These are phyloP conservation scores for Logfia minima DNA, from an alignment of 129 eudicot species.

Conservation along the genomic window DNA sequence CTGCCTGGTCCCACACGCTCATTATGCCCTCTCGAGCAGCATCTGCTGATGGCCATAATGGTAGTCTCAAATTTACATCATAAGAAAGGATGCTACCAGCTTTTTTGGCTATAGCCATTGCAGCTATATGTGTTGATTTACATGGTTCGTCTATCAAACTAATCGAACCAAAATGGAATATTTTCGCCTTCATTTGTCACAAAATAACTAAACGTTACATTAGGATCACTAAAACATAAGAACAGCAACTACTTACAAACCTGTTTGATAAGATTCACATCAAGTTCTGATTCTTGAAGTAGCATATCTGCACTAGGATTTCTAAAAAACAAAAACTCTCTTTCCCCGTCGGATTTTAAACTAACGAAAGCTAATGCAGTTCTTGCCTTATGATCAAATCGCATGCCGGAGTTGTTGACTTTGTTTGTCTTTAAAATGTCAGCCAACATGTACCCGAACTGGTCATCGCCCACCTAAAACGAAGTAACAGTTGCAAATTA, in stretches of 20 bases:
- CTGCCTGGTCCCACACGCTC: conserved; percentile 84
- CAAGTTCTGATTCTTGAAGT: conserved; percentile 64
- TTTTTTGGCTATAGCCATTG: conserved; percentile 62
- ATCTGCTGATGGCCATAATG: conserved; percentile 78
- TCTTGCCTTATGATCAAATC: conserved; percentile 64
- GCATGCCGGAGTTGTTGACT: conserved; percentile 70
- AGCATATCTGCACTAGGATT: conserved; percentile 86
- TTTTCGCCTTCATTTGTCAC: conserved; percentile 46
- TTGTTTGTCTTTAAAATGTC: conserved; percentile 62
- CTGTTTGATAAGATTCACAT: conserved; percentile 61
- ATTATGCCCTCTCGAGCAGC: conserved; percentile 72
- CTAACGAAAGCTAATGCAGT: conserved; percentile 77
- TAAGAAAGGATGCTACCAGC: conserved; percentile 64
- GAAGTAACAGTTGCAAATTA: neutral
- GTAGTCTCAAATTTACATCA: conserved; percentile 77
- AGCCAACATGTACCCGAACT: conserved; percentile 71
- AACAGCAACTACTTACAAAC: conserved; percentile 15
- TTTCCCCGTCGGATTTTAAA: conserved; percentile 64
- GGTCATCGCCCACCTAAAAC: conserved; percentile 66
- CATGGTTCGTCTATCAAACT: conserved; percentile 83
- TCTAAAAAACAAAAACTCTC: conserved; percentile 74
- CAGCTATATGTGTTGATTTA: conserved; percentile 72
- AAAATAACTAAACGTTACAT: neutral
- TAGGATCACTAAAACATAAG: neutral
- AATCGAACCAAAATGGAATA: conserved; percentile 81